Evolutionary conservation across 202 grass and related monocot species (phyloP).

Genomic region (Carex sylvatica): DNA sequence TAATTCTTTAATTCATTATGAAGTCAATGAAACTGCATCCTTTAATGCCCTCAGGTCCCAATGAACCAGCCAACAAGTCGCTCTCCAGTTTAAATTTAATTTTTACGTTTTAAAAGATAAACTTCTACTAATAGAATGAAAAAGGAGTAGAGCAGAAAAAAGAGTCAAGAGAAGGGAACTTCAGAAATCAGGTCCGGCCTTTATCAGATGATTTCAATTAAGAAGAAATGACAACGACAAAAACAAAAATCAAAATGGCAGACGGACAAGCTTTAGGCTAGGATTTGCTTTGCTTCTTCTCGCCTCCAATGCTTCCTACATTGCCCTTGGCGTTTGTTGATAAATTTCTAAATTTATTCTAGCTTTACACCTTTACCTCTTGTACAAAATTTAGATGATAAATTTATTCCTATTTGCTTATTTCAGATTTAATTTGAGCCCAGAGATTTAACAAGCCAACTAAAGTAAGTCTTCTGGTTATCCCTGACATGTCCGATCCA

Average conservation of each 20-base stretch:
- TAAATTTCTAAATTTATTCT: background rate
- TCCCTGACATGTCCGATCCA: background rate
- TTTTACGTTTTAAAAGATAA: background rate
- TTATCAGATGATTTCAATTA: background rate
- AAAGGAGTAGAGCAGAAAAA: too few species aligned
- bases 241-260: background rate
- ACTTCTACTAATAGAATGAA: background rate
- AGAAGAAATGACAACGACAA: background rate
- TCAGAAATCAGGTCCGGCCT: too few species aligned
- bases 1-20: background rate
- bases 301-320: background rate
- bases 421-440: background rate
- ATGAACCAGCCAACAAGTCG: background rate
- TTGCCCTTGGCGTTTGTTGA: background rate
- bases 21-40: background rate
- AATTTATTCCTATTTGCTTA: background rate
- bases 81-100: background rate
- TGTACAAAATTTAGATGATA: background rate
- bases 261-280: background rate
- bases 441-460: background rate
- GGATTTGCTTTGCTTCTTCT: background rate
- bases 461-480: background rate
- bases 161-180: too few species aligned
- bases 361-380: background rate
- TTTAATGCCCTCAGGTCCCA: background rate